These are phyloP conservation scores for Fusarium fracticaudum DNA, from an alignment of 2,329 filamentous ascomycete genomes.

Conservation along the genomic window DNA sequence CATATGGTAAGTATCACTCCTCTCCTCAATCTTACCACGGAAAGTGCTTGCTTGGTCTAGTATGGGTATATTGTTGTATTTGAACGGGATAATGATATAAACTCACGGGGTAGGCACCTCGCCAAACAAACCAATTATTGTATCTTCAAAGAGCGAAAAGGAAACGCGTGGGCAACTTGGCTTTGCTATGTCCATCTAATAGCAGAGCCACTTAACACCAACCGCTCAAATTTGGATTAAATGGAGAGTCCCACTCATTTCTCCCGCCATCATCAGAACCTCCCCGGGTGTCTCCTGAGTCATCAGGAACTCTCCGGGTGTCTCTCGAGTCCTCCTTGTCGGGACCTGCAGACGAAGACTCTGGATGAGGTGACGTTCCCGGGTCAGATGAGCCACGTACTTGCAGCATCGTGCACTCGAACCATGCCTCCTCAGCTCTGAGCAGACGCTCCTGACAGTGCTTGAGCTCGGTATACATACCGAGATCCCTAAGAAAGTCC, in stretches of 20 bases:
- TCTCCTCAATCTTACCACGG: background rate
- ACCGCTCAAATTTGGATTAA: background rate
- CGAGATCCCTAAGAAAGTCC: conserved; percentile 49
- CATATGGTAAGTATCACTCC: background rate
- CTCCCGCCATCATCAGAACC: background rate
- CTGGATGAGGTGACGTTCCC: background rate
- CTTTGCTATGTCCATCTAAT: background rate
- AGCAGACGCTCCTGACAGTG: conserved; percentile 40
- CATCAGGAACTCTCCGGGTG: background rate
- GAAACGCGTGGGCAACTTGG: background rate
- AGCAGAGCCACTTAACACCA: background rate
- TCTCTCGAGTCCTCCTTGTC: background rate
- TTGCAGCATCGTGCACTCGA: conserved; percentile 33
- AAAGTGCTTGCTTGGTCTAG: background rate
- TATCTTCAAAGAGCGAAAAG: background rate
- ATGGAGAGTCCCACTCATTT: background rate
- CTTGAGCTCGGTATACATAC: conserved; percentile 45
- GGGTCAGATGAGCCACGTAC: background rate
- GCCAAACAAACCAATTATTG: background rate
- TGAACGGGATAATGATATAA: background rate
- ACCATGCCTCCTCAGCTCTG: conserved; percentile 38
- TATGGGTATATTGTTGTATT: background rate
- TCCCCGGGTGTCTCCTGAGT: background rate
- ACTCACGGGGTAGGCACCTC: background rate
- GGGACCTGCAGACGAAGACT: background rate